Conservation (phyloP, 495 filamentous ascomycete genomes). For the Acidiella bohemica region DNA sequence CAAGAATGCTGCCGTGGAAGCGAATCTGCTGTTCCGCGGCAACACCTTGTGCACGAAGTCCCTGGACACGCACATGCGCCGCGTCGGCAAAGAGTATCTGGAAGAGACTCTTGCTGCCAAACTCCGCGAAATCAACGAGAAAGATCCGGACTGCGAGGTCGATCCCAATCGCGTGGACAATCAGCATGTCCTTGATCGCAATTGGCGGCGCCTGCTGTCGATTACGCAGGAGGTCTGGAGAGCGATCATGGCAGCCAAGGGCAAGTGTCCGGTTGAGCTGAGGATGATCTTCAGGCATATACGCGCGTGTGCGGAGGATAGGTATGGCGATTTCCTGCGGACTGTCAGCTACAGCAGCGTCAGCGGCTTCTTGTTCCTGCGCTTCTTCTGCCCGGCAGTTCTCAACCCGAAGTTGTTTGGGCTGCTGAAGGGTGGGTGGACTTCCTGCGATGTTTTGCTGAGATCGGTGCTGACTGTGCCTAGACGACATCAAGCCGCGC, state of each 20-base stretch:
- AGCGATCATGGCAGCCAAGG: conserved; percentile 56
- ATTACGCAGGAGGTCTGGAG: conserved; percentile 77
- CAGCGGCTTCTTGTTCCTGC: conserved; percentile 88
- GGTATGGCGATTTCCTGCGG: conserved; percentile 87
- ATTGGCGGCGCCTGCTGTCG: conserved; percentile 67
- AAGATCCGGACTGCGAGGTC: conserved; percentile 86
- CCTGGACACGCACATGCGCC: conserved; percentile 87
- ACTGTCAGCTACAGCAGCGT: conserved; percentile 94
- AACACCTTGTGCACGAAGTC: conserved; percentile 92
- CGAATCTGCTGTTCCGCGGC: conserved; percentile 88
- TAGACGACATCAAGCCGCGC: conserved; percentile 71
- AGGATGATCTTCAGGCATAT: conserved; percentile 84
- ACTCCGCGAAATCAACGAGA: conserved; percentile 71
- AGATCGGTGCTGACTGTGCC: conserved; percentile 1
- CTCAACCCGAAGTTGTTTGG: conserved; percentile 95
- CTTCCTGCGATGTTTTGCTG: not conserved
- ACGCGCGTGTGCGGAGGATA: conserved; percentile 83
- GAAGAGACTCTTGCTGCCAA: conserved; percentile 78
- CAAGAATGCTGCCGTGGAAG: conserved; percentile 52
- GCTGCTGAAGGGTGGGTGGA: conserved; percentile 55
- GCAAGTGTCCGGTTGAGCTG: conserved; percentile 69
- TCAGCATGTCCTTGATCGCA: conserved; percentile 61
- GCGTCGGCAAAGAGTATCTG: conserved; percentile 84
- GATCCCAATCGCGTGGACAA: conserved; percentile 65
- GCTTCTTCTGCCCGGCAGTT: conserved; percentile 93